Evolutionary conservation across 169 alveolate genomes (phyloP).

Genomic region (Plasmodium vivax): DNA sequence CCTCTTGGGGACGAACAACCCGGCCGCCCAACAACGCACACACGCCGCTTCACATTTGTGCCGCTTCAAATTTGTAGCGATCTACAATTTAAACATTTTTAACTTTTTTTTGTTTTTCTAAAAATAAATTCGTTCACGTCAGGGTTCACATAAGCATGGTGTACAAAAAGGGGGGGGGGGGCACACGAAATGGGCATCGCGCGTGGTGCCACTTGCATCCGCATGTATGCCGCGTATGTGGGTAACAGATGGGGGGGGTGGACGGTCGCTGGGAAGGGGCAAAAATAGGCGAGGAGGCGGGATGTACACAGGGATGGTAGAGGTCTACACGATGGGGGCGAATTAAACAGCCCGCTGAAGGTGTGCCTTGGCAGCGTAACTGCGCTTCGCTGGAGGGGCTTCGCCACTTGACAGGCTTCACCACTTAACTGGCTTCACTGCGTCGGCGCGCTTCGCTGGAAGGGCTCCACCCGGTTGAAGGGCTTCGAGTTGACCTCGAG

Average conservation of each 20-base stretch:
- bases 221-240: background rate
- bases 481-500: conserved; percentile 72
- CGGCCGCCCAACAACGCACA: background rate
- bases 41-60: background rate
- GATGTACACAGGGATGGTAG: background rate
- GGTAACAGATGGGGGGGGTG: background rate
- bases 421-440: background rate
- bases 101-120: background rate
- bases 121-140: background rate
- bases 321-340: background rate
- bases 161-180: background rate
- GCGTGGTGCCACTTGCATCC: background rate
- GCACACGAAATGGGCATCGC: background rate
- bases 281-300: background rate
- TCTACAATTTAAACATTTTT: too few relatives aligned
- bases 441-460: background rate
- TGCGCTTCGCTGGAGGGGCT: background rate
- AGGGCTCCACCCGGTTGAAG: conserved; percentile 72
- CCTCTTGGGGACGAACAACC: background rate
- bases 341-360: background rate
- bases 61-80: background rate
- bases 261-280: background rate
- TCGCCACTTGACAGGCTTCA: background rate
- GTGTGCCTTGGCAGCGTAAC: background rate
- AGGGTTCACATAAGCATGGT: background rate